Conservation (phyloP, 306 rosid genomes). For the Vigna mungo region DNA sequence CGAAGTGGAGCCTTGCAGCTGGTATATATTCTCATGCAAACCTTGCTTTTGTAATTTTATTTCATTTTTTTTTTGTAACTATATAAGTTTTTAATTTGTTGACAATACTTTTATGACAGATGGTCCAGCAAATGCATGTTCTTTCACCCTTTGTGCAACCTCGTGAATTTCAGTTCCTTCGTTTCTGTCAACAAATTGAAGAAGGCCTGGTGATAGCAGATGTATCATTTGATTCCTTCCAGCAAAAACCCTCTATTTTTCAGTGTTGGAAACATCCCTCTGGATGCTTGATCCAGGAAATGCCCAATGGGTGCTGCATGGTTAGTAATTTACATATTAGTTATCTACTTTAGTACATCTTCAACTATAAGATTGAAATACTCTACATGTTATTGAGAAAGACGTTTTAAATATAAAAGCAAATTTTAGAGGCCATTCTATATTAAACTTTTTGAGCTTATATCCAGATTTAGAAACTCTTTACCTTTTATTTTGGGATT, state of each 20-base stretch:
- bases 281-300: conserved; percentile 74
- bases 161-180: conserved; percentile 66
- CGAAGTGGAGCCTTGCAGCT: conserved; percentile 62
- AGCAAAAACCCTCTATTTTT: conserved; percentile 2
- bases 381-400: neutral
- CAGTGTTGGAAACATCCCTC: conserved; percentile 74
- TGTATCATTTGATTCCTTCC: conserved; percentile 56
- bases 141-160: conserved; percentile 71
- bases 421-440: neutral
- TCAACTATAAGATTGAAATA: neutral
- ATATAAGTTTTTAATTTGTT: neutral
- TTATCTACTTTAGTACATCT: neutral
- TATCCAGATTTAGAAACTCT: neutral
- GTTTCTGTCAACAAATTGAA: conserved; percentile 63
- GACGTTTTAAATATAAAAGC: neutral
- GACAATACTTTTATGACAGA: conserved; percentile 52
- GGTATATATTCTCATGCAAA: conserved; percentile 50
- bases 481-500: neutral
- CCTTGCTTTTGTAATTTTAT: neutral
- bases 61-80: too few relatives aligned
- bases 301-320: conserved; percentile 61
- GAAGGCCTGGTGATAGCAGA: conserved; percentile 58
- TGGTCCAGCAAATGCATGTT: conserved; percentile 69
- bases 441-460: neutral
- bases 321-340: conserved; percentile 46